Evolutionary conservation across 495 filamentous ascomycete genomes (phyloP), one percentile per base, ranked within the genome.

Genomic region (Talaromyces stipitatus): DNA sequence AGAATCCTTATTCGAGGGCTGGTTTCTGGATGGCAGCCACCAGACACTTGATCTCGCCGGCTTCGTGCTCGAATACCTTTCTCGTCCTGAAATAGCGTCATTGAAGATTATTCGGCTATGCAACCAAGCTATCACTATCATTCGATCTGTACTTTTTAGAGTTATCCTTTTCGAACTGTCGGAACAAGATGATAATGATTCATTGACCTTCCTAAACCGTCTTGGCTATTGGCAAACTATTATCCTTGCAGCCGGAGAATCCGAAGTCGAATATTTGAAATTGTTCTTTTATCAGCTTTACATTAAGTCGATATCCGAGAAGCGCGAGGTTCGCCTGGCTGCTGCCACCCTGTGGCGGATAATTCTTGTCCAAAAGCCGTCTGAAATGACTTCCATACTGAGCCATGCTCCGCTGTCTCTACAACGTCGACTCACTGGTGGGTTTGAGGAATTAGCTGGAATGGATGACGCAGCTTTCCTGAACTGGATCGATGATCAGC

Each of bases 151-250:
- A 0, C 85, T 98, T 22, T 81, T 95, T 14, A 82, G 85, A 56
- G 77, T 95, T 11, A 78, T 87, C 14, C 76, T 97, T 26, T 82
- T 96, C 22, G 78, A 86, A 55, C 76, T 98, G 14, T 95, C 91
- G 2, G 90, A 96, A 62, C 79, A 89, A 54, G 87, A 92, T 54
- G 85, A 88, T 29, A 58, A 71, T 8, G 82, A 88, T 29, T 80
- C 87, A 3, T 67, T 87, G 3, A 67, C 74, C 6, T 89, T 91
- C 53, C 77, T 98, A 68, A 78, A 89, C 38, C 92, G 90, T 62
- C 79, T 98, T 61, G 81, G 87, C 2, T 97, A 97, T 67, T 98
- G 94, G 94, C 94, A 97, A 66, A 89, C 88, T 11, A 88, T 95
- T 23, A 79, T 97, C 30, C 74, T 97, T n/a, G 82, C 83, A 28